Conservation (phyloP, 2,329 filamentous ascomycete species). For the Zarea fungicola region DNA sequence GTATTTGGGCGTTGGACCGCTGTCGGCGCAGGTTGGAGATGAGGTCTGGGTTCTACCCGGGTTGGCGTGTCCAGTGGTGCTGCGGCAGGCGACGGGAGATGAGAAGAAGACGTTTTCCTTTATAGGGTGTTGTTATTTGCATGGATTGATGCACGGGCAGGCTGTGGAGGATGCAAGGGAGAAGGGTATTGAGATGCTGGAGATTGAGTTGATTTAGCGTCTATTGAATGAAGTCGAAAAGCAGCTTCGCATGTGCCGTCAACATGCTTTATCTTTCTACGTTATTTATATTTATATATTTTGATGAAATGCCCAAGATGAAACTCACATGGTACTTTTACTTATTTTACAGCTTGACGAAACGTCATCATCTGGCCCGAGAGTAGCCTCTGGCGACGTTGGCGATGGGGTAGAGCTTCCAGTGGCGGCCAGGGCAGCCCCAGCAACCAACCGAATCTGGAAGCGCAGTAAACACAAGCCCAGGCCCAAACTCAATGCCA, state of each 20-base stretch:
- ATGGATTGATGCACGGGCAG: constrained; percentile 18
- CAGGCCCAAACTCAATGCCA: constrained; percentile 1
- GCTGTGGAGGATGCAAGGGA: constrained; percentile 3
- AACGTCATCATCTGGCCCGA: no score
- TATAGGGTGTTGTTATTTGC: constrained; percentile 18
- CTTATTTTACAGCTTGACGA: no score
- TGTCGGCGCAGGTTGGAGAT: constrained; percentile 16
- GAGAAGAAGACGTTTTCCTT: no score
- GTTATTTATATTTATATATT: no score
- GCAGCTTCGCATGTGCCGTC: no score
- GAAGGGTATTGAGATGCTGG: constrained; percentile 1
- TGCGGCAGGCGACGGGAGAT: constrained; percentile 9
- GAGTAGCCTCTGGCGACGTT: no score
- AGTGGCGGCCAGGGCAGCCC: no score
- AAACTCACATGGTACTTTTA: no score
- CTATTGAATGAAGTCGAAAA: no score
- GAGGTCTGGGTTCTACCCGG: constrained; percentile 22
- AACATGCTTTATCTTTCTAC: no score
- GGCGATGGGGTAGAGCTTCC: no score
- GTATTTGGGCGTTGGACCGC: constrained; percentile 18
- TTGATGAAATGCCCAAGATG: no score
- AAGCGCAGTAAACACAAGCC: constrained; percentile 15
- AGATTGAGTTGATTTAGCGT: constrained; percentile 14
- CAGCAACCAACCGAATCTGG: constrained; percentile 15
- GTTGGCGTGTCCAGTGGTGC: constrained; percentile 14